phyloP scores from a whole-genome alignment of 768 basidiomycete genomes.

The Naganishia vishniacii region DNA sequence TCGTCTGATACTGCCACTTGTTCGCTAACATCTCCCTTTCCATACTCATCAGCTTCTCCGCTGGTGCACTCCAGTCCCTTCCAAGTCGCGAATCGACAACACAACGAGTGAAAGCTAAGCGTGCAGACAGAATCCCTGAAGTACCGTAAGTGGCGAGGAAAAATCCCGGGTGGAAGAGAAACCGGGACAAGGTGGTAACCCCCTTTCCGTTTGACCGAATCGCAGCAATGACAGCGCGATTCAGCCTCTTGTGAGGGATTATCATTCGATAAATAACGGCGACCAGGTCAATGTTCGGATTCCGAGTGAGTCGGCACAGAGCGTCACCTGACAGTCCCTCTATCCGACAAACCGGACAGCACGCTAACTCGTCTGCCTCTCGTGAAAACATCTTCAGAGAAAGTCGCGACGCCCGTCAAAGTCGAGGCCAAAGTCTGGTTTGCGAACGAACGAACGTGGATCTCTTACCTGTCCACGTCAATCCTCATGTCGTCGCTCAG shows the following conservation, averaged over 20 bases:
- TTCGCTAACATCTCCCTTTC: too few relatives aligned
- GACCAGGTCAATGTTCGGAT: slow-evolving; percentile 27
- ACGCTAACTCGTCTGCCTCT: not conserved
- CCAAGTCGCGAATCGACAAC: slow-evolving; percentile 32
- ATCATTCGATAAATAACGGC: slow-evolving; percentile 40
- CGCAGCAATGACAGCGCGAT: slow-evolving; percentile 14
- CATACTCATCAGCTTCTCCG: slow-evolving; percentile 45
- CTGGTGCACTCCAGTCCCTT: slow-evolving; percentile 35
- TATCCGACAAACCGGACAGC: not conserved
- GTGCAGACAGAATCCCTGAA: slow-evolving; percentile 47
- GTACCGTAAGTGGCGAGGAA: slow-evolving; percentile 28
- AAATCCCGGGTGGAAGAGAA: too few relatives aligned
- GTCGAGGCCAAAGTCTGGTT: slow-evolving; percentile 98
- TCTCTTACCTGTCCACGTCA: slow-evolving; percentile 82
- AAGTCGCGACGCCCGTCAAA: slow-evolving; percentile 54
- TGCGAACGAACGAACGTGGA: slow-evolving; percentile 83
- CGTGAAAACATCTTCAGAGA: slow-evolving; percentile 34
- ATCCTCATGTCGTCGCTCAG: slow-evolving; percentile 78
- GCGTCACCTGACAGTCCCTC: too few relatives aligned
- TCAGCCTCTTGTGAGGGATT: slow-evolving; percentile 35
- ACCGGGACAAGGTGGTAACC: too few relatives aligned
- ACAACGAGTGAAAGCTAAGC: slow-evolving; percentile 39
- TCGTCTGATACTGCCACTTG: too few relatives aligned
- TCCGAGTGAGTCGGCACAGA: slow-evolving; percentile 42
- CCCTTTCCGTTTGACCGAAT: not conserved